phyloP scores from a whole-genome alignment of 805 yeast species.

The Wickerhamomyces canadensis region DNA sequence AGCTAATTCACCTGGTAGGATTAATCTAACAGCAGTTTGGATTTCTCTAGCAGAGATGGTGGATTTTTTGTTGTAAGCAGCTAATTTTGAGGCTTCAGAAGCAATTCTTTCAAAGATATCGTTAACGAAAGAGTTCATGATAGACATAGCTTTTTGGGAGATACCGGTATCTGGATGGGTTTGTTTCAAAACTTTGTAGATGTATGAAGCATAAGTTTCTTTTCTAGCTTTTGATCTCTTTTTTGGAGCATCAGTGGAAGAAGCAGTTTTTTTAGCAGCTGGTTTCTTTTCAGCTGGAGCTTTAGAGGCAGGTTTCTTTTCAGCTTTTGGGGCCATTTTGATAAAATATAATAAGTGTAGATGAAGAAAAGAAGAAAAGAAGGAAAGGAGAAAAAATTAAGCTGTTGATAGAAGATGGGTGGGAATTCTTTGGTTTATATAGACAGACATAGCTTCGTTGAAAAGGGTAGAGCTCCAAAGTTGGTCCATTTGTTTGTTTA shows the following conservation, averaged over 20 bases:
- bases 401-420: background rate
- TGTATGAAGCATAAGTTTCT: constrained; percentile 97
- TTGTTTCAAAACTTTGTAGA: constrained; percentile 97
- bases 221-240: constrained; percentile 95
- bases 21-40: constrained; percentile 97
- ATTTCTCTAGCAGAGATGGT: constrained; percentile 98
- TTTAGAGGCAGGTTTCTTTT: constrained; percentile 78
- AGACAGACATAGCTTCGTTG: background rate
- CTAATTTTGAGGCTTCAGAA: constrained; percentile 95
- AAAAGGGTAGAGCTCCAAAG: too few relatives aligned
- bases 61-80: constrained; percentile 98
- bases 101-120: constrained; percentile 99
- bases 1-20: constrained; percentile 98
- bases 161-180: constrained; percentile 99
- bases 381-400: background rate
- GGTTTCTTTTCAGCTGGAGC: constrained; percentile 98
- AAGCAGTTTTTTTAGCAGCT: constrained; percentile 79
- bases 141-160: constrained; percentile 97
- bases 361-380: constrained; percentile 4
- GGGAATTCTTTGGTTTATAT: background rate
- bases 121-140: constrained; percentile 97
- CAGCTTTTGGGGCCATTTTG: constrained; percentile 65
- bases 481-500: background rate
- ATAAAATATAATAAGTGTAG: constrained; percentile 4
- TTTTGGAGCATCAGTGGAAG: constrained; percentile 75